Base-by-base conservation (phyloP, 805 yeast genomes). In the Wickerhamomyces strasburgensis region DNA sequence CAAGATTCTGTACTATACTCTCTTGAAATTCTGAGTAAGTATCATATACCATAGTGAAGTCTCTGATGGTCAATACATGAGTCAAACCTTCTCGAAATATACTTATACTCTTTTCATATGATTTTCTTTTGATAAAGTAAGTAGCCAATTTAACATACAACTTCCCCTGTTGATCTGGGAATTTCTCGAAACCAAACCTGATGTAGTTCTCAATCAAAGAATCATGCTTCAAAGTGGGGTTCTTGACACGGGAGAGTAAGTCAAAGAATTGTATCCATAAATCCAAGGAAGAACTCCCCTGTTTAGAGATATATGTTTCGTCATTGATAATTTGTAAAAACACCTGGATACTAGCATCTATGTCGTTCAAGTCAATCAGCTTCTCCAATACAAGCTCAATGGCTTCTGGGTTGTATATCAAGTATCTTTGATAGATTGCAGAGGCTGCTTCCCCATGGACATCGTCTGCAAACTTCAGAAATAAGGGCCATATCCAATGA, bases 21-120 rank as follows among this genome's bases (percentile, higher is more conserved):
- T 82, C 90, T 52, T 78, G 78, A 53, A 78, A 66, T 45, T 79
- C 80, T 5, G 76, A 59, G 46, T 73, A 77, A 4, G 75, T 61
- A 52, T 84, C 88, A 54, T 75, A 86, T 0, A 84, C 62, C 15
- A 64, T 49, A 0, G 80, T 69, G 54, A 86, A 85, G 42, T 83
- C 89, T 26, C 64, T 64, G 5, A 82, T 58, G 0, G 86, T 73
- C 5, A 54, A 34, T 3, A 80, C 72, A 2, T 59, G 49, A 1
- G 51, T 32, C 11, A 85, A 44, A 1, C 79, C 78, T 15, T 65
- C 61, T 36, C 72, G 75, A 44, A 75, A 75, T 6, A 65, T 52
- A 14, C 59, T 61, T 17, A 70, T 51, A 1, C 75, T 73, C 29
- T 56, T 54, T 1, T 57, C 54, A 34, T 62, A 56, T 11, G 64